Base-by-base conservation (phyloP, 768 basidiomycete species). In the Suillus paluster region DNA sequence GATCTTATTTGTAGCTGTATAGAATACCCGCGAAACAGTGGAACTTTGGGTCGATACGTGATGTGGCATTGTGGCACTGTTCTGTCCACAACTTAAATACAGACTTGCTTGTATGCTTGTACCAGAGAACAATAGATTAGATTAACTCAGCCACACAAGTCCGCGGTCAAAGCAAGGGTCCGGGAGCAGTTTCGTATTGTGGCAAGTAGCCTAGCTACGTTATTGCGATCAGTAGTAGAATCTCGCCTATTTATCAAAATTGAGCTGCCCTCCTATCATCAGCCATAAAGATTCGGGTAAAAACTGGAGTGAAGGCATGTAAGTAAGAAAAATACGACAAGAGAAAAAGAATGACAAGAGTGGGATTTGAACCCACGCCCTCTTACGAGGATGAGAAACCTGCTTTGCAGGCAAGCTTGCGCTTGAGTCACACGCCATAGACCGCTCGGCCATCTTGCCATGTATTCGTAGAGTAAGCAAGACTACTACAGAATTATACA, bases 401-500 rank as follows among this genome's bases (percentile, higher is more conserved):
- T 57, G 38, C 41, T 57, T 57, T 33, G 23, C 64, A 65, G 64
- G 64, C 58, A 65, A 65, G 64, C 64, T 65, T 63, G 21, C 73
- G 79, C 82, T 82, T 83, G 82, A 83, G 82, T 84, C 82, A 83
- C 82, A 83, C 82, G 82, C 82, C 83, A 81, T 83, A 77, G 82
- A 83, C 82, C 83, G 80, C 83, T 83, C 82, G 83, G 83, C 82
- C 83, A 84, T 83, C 80, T 82, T 82, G 80, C 80, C 80, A 14
- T 46, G 3, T 1, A 6, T 4, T 9, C 0, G 3, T 7, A 2
- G 14, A 46, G 0, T 1, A 25, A 14, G 9, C 25, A 5, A 2
- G n/a, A n/a, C n/a, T n/a, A n/a, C n/a, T n/a, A 17, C 17, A 19
- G 8, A 30, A 19, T 25, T 49, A 48, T 27, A 27, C 25, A 27